Evolutionary conservation across 306 rosid species (phyloP).

Genomic region (Vicia faba): DNA sequence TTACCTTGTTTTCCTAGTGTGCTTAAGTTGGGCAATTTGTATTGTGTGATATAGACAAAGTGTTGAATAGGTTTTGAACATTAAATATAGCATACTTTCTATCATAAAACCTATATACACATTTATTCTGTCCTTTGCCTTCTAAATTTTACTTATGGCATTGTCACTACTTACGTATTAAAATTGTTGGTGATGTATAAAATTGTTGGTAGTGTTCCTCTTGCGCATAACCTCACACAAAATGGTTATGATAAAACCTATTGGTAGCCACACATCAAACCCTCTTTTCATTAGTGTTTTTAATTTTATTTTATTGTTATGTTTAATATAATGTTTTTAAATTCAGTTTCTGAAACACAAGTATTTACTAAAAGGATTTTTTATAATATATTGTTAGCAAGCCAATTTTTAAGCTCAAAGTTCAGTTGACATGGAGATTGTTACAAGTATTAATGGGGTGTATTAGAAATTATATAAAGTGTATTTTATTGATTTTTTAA

Average conservation of each 20-base stretch:
- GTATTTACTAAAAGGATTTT: too few species aligned
- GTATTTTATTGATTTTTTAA: too few species aligned
- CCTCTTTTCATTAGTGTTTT: conserved; percentile 6
- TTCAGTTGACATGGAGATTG: too few species aligned
- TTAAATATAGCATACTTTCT: neutral
- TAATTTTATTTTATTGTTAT: neutral
- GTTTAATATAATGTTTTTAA: too few species aligned
- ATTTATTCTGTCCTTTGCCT: conserved; percentile 29
- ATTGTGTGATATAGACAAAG: conserved; percentile 6
- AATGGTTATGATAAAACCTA: conserved; percentile 1
- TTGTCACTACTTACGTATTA: conserved; percentile 13
- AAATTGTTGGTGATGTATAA: conserved; percentile 20
- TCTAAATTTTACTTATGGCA: neutral
- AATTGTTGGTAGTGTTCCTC: conserved; percentile 21
- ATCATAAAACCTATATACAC: neutral
- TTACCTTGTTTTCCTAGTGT: neutral
- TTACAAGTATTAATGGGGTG: too few species aligned
- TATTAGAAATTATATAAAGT: too few species aligned
- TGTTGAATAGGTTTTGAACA: neutral
- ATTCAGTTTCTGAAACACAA: too few species aligned
- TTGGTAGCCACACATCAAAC: conserved; percentile 10
- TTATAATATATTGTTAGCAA: too few species aligned
- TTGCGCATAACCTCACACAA: conserved; percentile 17
- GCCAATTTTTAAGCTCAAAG: too few species aligned
- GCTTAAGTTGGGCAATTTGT: conserved; percentile 28